phyloP scores from a whole-genome alignment of 2,329 filamentous ascomycete genomes.

The Microsporum canis region DNA sequence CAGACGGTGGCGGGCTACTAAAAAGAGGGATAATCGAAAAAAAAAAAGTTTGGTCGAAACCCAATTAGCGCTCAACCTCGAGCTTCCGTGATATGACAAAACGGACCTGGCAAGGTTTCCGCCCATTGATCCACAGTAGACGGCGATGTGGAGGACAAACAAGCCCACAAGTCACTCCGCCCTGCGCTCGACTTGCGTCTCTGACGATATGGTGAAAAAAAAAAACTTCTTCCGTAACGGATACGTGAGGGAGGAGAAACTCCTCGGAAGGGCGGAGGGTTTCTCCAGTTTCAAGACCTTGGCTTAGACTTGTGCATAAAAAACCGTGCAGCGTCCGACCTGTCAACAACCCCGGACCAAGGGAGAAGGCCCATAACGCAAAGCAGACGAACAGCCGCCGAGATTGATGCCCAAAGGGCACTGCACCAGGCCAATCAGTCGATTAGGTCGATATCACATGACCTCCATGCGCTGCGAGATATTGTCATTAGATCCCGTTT shows the following conservation, averaged over 20 bases:
- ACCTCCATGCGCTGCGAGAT: constrained; percentile 10
- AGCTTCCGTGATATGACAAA: not conserved
- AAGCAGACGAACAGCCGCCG: not conserved
- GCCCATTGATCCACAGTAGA: not conserved
- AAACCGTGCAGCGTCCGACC: not conserved
- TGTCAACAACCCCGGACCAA: not conserved
- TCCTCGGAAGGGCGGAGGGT: not conserved
- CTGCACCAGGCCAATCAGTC: not conserved
- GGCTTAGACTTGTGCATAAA: not conserved
- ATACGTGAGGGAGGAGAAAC: not conserved
- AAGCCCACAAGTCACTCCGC: not conserved
- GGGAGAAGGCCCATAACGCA: not conserved
- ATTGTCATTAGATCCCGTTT: not conserved
- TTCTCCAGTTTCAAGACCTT: not conserved
- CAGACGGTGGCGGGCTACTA: not conserved
- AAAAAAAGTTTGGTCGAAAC: not conserved
- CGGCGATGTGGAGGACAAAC: not conserved
- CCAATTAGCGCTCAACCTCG: constrained; percentile 1
- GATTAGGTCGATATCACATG: constrained; percentile 7
- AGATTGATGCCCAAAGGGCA: not conserved
- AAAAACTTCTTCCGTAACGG: not conserved
- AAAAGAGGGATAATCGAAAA: not conserved
- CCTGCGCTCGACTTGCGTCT: not conserved
- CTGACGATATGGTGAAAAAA: not conserved
- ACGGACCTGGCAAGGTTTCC: not conserved